These are phyloP conservation scores for Pisolithus microcarpus DNA, from an alignment of 768 basidiomycete genomes.

Conservation along the genomic window DNA sequence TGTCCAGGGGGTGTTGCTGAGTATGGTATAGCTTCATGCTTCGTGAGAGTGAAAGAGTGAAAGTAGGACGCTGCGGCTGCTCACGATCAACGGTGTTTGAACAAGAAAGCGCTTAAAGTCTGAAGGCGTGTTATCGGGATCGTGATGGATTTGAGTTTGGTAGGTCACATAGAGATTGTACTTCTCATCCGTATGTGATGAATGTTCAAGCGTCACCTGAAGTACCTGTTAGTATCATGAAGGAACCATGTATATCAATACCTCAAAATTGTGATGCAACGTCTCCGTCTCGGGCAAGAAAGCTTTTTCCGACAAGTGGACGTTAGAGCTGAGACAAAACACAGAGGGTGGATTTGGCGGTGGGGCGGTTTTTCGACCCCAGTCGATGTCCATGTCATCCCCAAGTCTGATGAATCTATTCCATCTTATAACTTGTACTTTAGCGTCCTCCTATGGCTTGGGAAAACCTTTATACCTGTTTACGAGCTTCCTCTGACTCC, in stretches of 20 bases:
- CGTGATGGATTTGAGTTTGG: constrained; percentile 72
- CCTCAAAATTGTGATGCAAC: constrained; percentile 55
- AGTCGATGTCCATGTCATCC: constrained; percentile 20
- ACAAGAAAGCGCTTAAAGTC: constrained; percentile 75
- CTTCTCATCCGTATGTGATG: constrained; percentile 75
- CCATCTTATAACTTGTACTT: constrained; percentile 42
- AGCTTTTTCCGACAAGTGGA: constrained; percentile 51
- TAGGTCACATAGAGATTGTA: constrained; percentile 72
- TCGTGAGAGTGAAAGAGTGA: constrained; percentile 3
- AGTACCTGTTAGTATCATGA: not conserved
- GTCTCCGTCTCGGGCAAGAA: constrained; percentile 23
- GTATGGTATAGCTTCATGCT: constrained; percentile 63
- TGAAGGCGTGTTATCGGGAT: constrained; percentile 40
- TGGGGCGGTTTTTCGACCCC: constrained; percentile 6
- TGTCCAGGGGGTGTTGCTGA: constrained; percentile 38
- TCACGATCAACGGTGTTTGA: constrained; percentile 64
- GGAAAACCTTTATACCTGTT: constrained; percentile 44
- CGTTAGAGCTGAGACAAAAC: constrained; percentile 39
- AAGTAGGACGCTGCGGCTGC: constrained; percentile 12
- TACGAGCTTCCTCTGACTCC: constrained; percentile 67
- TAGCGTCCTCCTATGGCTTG: not conserved
- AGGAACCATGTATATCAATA: constrained; percentile 15
- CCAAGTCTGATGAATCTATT: constrained; percentile 58
- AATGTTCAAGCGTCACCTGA: constrained; percentile 70
- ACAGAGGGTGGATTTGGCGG: constrained; percentile 1